Evolutionary conservation across 208 protist species (phyloP).

Genomic region (Porcisia hertigi): DNA sequence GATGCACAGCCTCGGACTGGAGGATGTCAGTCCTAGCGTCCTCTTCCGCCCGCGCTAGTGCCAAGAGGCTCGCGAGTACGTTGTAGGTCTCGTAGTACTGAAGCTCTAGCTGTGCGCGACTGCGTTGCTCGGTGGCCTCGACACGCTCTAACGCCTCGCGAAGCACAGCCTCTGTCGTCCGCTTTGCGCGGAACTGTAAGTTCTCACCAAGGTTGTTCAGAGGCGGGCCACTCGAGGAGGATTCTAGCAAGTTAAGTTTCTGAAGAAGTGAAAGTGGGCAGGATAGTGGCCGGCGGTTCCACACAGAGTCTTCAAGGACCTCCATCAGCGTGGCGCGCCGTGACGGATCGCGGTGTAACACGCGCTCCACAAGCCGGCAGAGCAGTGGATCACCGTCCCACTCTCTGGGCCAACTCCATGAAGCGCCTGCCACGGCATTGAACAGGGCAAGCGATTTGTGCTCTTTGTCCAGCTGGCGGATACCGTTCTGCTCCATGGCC

Average conservation of each 20-base stretch:
- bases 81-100: conserved; percentile 63
- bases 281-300: conserved; percentile 78
- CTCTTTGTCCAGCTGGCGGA: conserved; percentile 58
- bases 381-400: conserved; percentile 69
- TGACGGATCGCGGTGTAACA: conserved; percentile 53
- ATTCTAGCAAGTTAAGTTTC: conserved; percentile 77
- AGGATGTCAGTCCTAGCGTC: conserved; percentile 34
- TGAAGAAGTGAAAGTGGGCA: conserved; percentile 80
- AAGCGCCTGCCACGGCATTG: conserved; percentile 66
- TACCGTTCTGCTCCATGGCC: conserved; percentile 60
- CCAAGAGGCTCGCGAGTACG: conserved; percentile 41
- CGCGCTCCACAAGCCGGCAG: conserved; percentile 61
- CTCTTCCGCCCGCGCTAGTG: conserved; percentile 39
- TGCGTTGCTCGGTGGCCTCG: conserved; percentile 55
- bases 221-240: conserved; percentile 20
- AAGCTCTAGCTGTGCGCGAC: conserved; percentile 57
- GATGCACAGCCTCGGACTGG: conserved; percentile 40
- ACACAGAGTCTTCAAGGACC: conserved; percentile 76
- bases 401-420: conserved; percentile 78
- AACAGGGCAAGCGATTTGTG: conserved; percentile 78
- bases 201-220: conserved; percentile 56
- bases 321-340: conserved; percentile 69
- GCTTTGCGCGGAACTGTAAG: conserved; percentile 33
- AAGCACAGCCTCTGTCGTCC: conserved; percentile 40
- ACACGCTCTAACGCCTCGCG: conserved; percentile 50